Evolutionary conservation across 305 asterid genomes (phyloP), one percentile per base, ranked within the genome.

Genomic region (Solanum hybrid): DNA sequence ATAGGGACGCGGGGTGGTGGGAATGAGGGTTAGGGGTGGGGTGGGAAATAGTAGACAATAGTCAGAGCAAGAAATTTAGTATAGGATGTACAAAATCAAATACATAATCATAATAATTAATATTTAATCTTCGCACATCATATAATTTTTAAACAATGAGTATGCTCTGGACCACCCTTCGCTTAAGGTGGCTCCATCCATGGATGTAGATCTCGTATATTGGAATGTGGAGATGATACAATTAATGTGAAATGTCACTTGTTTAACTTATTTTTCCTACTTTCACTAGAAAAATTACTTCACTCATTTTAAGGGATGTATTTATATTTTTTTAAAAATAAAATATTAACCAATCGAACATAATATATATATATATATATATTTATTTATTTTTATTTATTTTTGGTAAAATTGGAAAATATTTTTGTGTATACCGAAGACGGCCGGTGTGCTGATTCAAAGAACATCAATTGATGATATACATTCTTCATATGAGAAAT

Each of bases 221-320:
- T 51, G n/a, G 0, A 15, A 45, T 19, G 66, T 51, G 9, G 4
- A 51, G n/a, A 5, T 14, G 64, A 51, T 60, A 60, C 0, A 19
- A 60, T 60, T 3, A 64, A 64, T 3, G 2, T 22, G 72, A 0
- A 60, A 3, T 22, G 71, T 60, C 0, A 60, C 0, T 19, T 19
- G 4, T 19, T 0, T 3, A 64, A 3, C 12, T 64, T 64, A 7
- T 64, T 22, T 22, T 4, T 3, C 0, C 1, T 22, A 51, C 0
- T 51, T 51, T 51, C 9, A 51, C 66, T 14, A 51, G 9, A 51
- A 15, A 51, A 14, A 51, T 15, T 0, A 51, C 3, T 51, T 51
- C 22, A 51, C 22, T 51, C 22, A 1, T 51, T 51, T 15, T 15
- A 15, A 2, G 64, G 22, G 2, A 45, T 5, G 0, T 45, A 42